Evolutionary conservation across 2,329 filamentous ascomycete genomes (phyloP).

Genomic region (Ophiocordyceps robertsii): DNA sequence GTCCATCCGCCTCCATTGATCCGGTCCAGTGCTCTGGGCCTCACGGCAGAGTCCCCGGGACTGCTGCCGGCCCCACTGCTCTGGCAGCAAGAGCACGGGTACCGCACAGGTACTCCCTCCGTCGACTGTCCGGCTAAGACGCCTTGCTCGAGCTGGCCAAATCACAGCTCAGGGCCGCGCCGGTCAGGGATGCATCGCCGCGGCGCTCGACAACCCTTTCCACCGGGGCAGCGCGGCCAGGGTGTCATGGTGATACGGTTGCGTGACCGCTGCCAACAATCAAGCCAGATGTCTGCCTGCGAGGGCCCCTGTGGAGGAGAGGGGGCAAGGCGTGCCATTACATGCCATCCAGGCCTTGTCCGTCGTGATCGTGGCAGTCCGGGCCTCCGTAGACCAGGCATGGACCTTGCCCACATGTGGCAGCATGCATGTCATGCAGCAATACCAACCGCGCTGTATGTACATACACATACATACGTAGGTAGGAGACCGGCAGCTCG

Average conservation of each 20-base stretch:
- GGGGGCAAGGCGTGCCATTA: neutral
- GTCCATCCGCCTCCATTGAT: neutral
- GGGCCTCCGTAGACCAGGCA: neutral
- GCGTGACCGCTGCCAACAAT: too few relatives aligned
- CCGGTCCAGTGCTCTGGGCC: constrained; percentile 7
- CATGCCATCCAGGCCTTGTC: neutral
- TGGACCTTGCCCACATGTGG: constrained; percentile 4
- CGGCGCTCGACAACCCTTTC: too few relatives aligned
- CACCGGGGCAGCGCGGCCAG: too few relatives aligned
- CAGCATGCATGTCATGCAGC: constrained; percentile 10
- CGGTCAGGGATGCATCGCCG: too few relatives aligned
- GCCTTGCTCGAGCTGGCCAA: too few relatives aligned
- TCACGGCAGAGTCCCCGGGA: constrained; percentile 18
- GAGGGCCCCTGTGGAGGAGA: neutral
- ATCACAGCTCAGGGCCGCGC: too few relatives aligned
- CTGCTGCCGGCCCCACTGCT: constrained; percentile 15
- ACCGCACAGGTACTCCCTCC: too few relatives aligned
- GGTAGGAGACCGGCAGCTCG: constrained; percentile 1
- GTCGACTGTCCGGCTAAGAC: too few relatives aligned
- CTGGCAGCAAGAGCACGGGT: neutral
- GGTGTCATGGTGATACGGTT: too few relatives aligned
- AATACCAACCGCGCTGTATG: neutral
- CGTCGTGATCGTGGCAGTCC: neutral
- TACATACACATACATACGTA: too few relatives aligned
- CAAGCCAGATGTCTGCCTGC: too few relatives aligned